phyloP scores from a whole-genome alignment of 2,329 filamentous ascomycete species.

The Alternaria triticina region DNA sequence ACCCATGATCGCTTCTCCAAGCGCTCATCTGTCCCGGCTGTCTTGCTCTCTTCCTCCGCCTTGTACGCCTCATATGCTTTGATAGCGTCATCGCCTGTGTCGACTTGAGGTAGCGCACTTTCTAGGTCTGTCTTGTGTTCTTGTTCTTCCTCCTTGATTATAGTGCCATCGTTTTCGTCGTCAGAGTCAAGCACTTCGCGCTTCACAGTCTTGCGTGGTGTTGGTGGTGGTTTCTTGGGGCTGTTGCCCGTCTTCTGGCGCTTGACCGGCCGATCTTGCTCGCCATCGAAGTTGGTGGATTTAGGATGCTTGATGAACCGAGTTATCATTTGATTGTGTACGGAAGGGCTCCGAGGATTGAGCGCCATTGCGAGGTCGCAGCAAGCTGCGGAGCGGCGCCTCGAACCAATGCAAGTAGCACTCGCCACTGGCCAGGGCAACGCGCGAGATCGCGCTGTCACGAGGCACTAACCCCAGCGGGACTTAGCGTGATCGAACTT shows the following conservation, averaged over 20 bases:
- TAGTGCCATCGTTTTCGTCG: slow-evolving; percentile 47
- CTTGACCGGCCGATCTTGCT: slow-evolving; percentile 51
- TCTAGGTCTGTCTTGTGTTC: slow-evolving; percentile 70
- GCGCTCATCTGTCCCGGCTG: slow-evolving; percentile 53
- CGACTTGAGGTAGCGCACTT: slow-evolving; percentile 70
- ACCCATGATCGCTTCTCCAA: slow-evolving; percentile 70
- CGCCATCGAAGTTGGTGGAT: slow-evolving; percentile 53
- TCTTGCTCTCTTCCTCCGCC: slow-evolving; percentile 58
- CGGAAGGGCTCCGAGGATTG: slow-evolving; percentile 50
- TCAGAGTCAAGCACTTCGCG: slow-evolving; percentile 51
- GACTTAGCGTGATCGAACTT: neutral
- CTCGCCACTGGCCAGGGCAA: slow-evolving; percentile 6
- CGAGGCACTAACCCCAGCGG: slow-evolving; percentile 12
- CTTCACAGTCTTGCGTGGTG: slow-evolving; percentile 28
- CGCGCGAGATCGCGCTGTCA: slow-evolving; percentile 27
- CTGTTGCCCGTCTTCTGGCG: slow-evolving; percentile 45
- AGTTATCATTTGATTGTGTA: slow-evolving; percentile 58
- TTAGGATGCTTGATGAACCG: slow-evolving; percentile 52
- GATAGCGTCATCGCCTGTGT: slow-evolving; percentile 72
- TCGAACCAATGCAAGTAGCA: slow-evolving; percentile 4
- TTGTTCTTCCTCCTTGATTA: slow-evolving; percentile 28
- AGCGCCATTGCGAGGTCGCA: slow-evolving; percentile 40
- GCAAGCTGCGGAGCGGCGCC: slow-evolving; percentile 6
- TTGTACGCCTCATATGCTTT: slow-evolving; percentile 77
- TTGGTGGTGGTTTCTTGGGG: slow-evolving; percentile 26